A percentile compares a stretch with the other conserved stretches of the same genome.
phyloP scores from a whole-genome alignment of 345 rosid genomes.

The Populus deltoides region DNA sequence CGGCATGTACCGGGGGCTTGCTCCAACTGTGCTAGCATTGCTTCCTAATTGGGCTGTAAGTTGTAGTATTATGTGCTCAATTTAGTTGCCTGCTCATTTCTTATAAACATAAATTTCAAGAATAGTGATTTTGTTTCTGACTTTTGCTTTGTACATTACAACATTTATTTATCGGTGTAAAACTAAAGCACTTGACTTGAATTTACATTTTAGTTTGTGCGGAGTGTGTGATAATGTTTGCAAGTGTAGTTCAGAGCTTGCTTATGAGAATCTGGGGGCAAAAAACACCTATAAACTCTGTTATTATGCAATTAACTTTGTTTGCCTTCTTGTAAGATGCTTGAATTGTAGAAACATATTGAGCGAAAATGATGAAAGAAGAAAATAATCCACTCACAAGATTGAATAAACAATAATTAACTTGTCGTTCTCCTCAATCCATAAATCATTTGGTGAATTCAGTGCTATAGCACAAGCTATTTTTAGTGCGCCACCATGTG shows the following conservation, averaged over 20 bases:
- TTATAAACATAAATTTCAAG: not conserved
- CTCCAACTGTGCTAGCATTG: constrained; percentile 74
- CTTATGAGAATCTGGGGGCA: not conserved
- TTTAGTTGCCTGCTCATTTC: not conserved
- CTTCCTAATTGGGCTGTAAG: constrained; percentile 92
- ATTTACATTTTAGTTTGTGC: not conserved
- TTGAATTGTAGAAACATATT: not conserved
- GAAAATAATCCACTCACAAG: not conserved
- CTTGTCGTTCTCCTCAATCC: not conserved
- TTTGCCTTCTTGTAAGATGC: not conserved
- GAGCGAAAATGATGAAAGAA: not conserved
- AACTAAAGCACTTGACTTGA: not conserved
- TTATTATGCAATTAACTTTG: not conserved
- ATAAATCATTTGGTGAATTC: not conserved
- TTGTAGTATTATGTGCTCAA: not conserved
- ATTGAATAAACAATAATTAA: not conserved
- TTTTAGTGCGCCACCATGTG: not conserved
- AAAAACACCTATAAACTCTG: not conserved
- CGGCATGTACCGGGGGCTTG: constrained; percentile 77
- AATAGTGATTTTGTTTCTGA: not conserved
- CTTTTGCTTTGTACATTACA: not conserved
- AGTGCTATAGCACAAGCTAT: not conserved
- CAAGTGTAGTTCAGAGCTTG: not conserved
- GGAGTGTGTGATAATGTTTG: not conserved
- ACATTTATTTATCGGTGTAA: not conserved